phyloP scores from a whole-genome alignment of 805 yeast genomes.

The Suhomyces xylopsoci region DNA sequence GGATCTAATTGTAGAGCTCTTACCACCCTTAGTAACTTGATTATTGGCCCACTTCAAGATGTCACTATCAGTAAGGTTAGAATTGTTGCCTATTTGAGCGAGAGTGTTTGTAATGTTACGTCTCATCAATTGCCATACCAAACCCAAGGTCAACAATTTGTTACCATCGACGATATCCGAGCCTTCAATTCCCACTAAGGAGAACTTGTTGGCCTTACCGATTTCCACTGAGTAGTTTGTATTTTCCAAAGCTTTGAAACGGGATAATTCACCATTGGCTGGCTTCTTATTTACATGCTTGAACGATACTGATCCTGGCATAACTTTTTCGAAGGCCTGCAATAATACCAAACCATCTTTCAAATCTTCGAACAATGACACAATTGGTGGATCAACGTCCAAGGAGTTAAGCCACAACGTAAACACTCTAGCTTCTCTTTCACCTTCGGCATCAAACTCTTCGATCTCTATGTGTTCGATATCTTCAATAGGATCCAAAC shows the following conservation, averaged over 20 bases:
- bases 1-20: constrained; percentile 66
- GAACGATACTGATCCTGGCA: constrained; percentile 85
- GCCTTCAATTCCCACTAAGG: constrained; percentile 96
- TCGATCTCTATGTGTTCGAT: constrained; percentile 89
- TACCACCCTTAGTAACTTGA: constrained; percentile 84
- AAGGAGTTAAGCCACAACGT: constrained; percentile 95
- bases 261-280: constrained; percentile 71
- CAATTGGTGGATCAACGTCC: constrained; percentile 94
- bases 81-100: constrained; percentile 60
- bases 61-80: constrained; percentile 67
- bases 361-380: constrained; percentile 86
- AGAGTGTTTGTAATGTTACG: constrained; percentile 87
- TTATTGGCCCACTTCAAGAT: constrained; percentile 93
- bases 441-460: constrained; percentile 99
- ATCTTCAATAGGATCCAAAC: constrained; percentile 92
- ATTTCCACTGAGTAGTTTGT: constrained; percentile 98
- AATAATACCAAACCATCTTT: constrained; percentile 87
- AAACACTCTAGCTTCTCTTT: constrained; percentile 97
- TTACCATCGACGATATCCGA: constrained; percentile 95
- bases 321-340: constrained; percentile 93
- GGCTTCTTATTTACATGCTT: constrained; percentile 84
- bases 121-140: constrained; percentile 99
- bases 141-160: constrained; percentile 81
- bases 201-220: constrained; percentile 88
- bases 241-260: constrained; percentile 95